A percentile compares a stretch with the other conserved stretches of the same genome.
phyloP scores from a whole-genome alignment of 345 rosid genomes.

The Brassica cretica region DNA sequence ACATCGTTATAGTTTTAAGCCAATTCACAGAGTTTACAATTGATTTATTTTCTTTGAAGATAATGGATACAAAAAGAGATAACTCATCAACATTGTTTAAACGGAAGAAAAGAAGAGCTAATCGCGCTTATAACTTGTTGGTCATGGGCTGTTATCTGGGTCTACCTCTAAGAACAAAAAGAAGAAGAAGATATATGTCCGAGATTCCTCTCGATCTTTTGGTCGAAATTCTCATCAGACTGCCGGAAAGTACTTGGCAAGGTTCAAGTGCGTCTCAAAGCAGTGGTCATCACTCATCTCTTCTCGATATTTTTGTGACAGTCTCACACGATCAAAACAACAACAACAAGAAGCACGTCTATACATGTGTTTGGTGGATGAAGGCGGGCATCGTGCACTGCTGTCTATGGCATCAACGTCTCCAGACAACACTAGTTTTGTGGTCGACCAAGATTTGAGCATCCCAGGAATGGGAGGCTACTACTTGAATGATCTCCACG shows the following conservation, averaged over 20 bases:
- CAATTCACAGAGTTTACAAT: background rate
- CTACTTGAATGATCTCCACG: background rate
- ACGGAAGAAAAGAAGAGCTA: background rate
- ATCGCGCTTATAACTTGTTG: conserved; percentile 32
- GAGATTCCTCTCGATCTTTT: background rate
- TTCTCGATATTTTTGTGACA: background rate
- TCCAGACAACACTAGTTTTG: background rate
- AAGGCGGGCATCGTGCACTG: background rate
- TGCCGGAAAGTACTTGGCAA: background rate
- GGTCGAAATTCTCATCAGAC: background rate
- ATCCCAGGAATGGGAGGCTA: background rate
- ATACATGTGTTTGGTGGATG: background rate
- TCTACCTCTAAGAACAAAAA: background rate
- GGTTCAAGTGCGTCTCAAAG: conserved; percentile 24
- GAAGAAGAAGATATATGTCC: background rate
- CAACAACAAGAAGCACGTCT: background rate
- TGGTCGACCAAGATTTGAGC: background rate
- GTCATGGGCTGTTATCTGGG: background rate
- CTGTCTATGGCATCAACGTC: background rate
- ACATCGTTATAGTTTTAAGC: too few relatives aligned
- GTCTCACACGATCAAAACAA: background rate
- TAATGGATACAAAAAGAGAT: conserved; percentile 63
- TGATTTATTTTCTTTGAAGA: conserved; percentile 41
- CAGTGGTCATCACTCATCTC: conserved; percentile 10
- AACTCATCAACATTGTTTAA: conserved; percentile 47